Evolutionary conservation across 495 filamentous ascomycete species (phyloP).

Genomic region (Tuber magnatum): DNA sequence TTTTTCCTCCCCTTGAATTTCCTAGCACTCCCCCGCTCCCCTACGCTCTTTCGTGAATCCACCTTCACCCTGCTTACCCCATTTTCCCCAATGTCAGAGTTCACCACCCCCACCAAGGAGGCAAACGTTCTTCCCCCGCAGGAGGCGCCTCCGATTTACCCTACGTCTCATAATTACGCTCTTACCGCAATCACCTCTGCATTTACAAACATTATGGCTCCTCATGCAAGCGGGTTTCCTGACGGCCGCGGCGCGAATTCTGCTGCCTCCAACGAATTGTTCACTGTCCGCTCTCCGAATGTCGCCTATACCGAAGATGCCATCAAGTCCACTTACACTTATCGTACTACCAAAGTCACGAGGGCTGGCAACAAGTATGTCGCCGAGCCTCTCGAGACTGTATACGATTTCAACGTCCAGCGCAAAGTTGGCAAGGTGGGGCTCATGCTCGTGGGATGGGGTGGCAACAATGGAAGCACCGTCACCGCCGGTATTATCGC

Average conservation of each 20-base stretch:
- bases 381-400: slow-evolving; percentile 76
- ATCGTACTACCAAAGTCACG: slow-evolving; percentile 81
- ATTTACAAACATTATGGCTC: slow-evolving; percentile 64
- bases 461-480: slow-evolving; percentile 96
- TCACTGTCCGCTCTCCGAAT: slow-evolving; percentile 84
- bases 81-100: slow-evolving; percentile 50
- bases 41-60: neutral
- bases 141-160: slow-evolving; percentile 76
- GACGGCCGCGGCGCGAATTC: slow-evolving; percentile 52
- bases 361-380: slow-evolving; percentile 64
- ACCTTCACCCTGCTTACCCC: slow-evolving; percentile 19
- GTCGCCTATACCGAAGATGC: slow-evolving; percentile 80
- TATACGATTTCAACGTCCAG: slow-evolving; percentile 96
- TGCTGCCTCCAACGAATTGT: slow-evolving; percentile 52
- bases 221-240: slow-evolving; percentile 75
- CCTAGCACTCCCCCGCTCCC: too few species aligned
- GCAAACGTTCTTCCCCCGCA: slow-evolving; percentile 84
- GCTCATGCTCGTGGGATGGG: slow-evolving; percentile 96
- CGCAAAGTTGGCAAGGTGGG: slow-evolving; percentile 88
- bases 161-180: slow-evolving; percentile 42
- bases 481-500: slow-evolving; percentile 96
- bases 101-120: slow-evolving; percentile 96
- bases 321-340: slow-evolving; percentile 89
- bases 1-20: slow-evolving; percentile 6
- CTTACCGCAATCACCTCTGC: slow-evolving; percentile 44